Evolutionary conservation across 257 asterid species (phyloP), one percentile per base, ranked within the genome.

Genomic region (Gardenia jasminoides): DNA sequence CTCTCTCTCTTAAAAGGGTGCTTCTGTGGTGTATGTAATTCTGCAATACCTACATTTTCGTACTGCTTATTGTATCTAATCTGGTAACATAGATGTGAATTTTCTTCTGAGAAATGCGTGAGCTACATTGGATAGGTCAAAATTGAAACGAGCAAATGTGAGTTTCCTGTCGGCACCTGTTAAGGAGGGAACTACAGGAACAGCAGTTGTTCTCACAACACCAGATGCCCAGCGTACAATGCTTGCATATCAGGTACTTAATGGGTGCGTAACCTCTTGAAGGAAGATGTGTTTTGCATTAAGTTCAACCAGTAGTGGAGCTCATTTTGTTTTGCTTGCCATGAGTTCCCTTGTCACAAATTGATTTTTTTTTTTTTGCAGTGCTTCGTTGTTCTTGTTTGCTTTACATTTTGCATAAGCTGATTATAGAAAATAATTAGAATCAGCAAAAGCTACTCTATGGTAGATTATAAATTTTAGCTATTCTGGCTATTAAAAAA

Each of bases 161-260:
- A 88, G 88, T 85, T 96, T 96, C 81, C 89, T 96, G 74, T 96
- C 98, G 39, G 91, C 85, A 28, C 97, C 98, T 1, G 93, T 96
- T 61, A 89, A 84, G 85, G 97, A 91, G 81, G 97, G 98, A 84
- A 96, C 98, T 28, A 96, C 99, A 0, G 99, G 99, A 77, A 96
- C 97, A 13, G 97, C 93, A 78, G 93, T 96, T 83, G 99, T 96
- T 82, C 91, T 96, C 80, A 96, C 99, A 72, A 92, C 98, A 78
- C 85, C 92, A 7, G 99, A 96, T 84, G 99, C 99, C 82, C 99
- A 93, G 77, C 91, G 99, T 19, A 93, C 99, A 67, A 96, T 96
- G 99, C 97, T 96, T 70, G 94, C 99, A 19, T 89, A 93, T 84
- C 98, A 92, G 98, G 99, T 95, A 80, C 56, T 41, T 72, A 61